phyloP scores from a whole-genome alignment of 768 basidiomycete species.

The Tylopilus balloui region DNA sequence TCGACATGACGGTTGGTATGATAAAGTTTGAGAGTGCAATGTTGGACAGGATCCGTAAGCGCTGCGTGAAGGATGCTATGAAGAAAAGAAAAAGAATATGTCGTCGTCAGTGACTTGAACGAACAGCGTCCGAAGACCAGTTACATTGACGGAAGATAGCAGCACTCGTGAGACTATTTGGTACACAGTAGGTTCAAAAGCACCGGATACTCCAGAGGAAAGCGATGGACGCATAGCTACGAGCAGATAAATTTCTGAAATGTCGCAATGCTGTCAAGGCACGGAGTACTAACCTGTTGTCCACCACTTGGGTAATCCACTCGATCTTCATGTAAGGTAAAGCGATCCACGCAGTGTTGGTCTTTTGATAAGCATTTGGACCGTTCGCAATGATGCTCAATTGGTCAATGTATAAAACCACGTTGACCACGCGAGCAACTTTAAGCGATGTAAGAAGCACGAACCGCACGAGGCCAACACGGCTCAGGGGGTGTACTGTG shows the following conservation, averaged over 20 bases:
- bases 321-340: conserved; percentile 30
- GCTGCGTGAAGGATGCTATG: conserved; percentile 11
- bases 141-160: conserved; percentile 1
- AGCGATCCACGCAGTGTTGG: conserved; percentile 7
- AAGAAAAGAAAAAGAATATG: neutral
- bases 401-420: conserved; percentile 12
- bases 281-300: conserved; percentile 18
- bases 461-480: conserved; percentile 11
- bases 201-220: conserved; percentile 21
- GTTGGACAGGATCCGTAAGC: conserved; percentile 19
- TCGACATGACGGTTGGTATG: conserved; percentile 24
- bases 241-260: neutral
- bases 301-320: conserved; percentile 26
- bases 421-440: conserved; percentile 17
- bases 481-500: conserved; percentile 13
- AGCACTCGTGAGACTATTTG: neutral
- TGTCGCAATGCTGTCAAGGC: neutral
- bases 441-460: conserved; percentile 16
- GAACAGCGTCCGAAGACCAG: neutral
- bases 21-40: conserved; percentile 28
- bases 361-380: neutral
- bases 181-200: neutral
- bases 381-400: neutral
- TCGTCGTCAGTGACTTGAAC: neutral
- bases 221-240: conserved; percentile 21